These are phyloP conservation scores for Picochlorum sp. DNA, from an alignment of 139 green algal genomes.

Conservation along the genomic window DNA sequence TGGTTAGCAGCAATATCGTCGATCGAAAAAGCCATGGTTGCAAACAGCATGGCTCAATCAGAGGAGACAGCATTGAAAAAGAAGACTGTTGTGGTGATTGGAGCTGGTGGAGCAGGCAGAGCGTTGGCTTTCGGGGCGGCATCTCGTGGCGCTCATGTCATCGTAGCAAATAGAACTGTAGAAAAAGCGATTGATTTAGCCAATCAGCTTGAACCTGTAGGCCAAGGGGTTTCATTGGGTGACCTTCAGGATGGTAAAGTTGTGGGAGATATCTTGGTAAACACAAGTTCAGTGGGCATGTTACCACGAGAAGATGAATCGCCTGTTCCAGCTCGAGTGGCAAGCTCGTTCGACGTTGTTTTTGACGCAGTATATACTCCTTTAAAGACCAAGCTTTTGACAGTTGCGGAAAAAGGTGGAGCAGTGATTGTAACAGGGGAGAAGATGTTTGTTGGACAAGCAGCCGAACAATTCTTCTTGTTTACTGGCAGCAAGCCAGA, in stretches of 20 bases:
- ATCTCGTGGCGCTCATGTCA: conserved; percentile 34
- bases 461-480: conserved; percentile 81
- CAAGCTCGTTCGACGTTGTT: conserved; percentile 60
- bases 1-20: conserved; percentile 78
- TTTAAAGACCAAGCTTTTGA: conserved; percentile 71
- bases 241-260: conserved; percentile 25
- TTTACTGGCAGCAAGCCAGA: conserved; percentile 48
- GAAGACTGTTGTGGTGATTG: conserved; percentile 80
- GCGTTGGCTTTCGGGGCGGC: conserved; percentile 87
- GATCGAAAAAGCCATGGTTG: conserved; percentile 64
- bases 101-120: conserved; percentile 81
- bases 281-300: conserved; percentile 94
- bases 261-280: conserved; percentile 75
- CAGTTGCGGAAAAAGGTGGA: conserved; percentile 36
- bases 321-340: conserved; percentile 42
- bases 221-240: conserved; percentile 8
- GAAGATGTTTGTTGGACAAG: conserved; percentile 98
- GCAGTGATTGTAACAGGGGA: conserved; percentile 51
- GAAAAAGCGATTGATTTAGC: conserved; percentile 58
- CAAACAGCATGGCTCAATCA: no score
- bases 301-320: conserved; percentile 45
- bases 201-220: conserved; percentile 16
- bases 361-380: conserved; percentile 99
- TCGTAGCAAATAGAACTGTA: conserved; percentile 68
- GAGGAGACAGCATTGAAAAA: conserved; percentile 35